Base-by-base conservation (phyloP, 2,329 filamentous ascomycete species). In the Karstenula rhodostoma region DNA sequence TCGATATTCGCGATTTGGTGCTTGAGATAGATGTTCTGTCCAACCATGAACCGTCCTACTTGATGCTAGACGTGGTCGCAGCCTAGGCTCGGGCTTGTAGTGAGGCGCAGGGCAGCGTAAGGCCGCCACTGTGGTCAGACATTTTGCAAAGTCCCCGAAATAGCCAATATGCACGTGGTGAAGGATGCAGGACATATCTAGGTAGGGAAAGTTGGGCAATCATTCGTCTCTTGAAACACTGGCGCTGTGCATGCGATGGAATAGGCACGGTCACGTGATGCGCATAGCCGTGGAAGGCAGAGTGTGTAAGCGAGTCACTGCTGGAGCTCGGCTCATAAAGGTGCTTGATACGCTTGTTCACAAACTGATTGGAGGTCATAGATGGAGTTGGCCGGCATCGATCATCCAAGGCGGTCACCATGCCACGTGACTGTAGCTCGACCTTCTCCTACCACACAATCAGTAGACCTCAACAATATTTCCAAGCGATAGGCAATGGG, bases 41-140 rank as follows among this genome's bases (percentile, higher is more conserved):
- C 33, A 5, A 40, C 17, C 33, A 40, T 12, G 12, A 25, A 29
- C 12, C 10, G 13, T 23, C 15, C 10, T 40, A n/a, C 5, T 6
- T 52, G 32, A 12, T 25, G 32, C 2, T 17, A 29, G 22, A 15
- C 50, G 22, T 22, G 37, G 49, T 19, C 6, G 33, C 13, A 15
- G 50, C 42, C 50, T 52, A n/a, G 50, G 50, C 50, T 52, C 50
- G 50, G 50, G 35, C 50, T 42, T 52, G 33, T 42, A 52, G 32
- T 33, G 50, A 43, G 50, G 50, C 50, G 50, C 50, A 51, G 48
- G 32, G n/a, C n/a, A 12, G 23, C 35, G 35, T 43, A 52, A 52
- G 35, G 35, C 50, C 50, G 50, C 50, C 50, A 52, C 9, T 19
- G 19, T 42, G 50, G 50, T 42, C 50, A 52, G 50, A 52, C 50